Conservation (phyloP, 768 basidiomycete genomes). For the Ramaria sp. region DNA sequence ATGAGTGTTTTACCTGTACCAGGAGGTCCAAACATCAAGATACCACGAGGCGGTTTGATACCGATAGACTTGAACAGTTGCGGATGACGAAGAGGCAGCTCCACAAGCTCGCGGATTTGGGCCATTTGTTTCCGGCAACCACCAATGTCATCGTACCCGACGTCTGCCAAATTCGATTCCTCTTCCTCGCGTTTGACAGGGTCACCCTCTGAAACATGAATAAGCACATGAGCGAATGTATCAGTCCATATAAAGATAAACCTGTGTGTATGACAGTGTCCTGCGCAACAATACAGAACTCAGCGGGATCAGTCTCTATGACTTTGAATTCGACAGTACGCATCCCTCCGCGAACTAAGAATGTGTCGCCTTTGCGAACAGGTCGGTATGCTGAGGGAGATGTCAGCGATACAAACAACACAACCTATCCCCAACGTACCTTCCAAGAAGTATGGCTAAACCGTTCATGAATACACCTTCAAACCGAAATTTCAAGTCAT, state of each 20-base stretch:
- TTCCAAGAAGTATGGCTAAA: slow-evolving; percentile 92
- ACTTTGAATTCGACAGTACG: slow-evolving; percentile 99
- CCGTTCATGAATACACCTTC: background rate
- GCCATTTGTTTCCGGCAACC: slow-evolving; percentile 99
- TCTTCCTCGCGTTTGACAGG: slow-evolving; percentile 98
- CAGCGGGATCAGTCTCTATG: slow-evolving; percentile 94
- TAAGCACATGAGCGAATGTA: background rate
- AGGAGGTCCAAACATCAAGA: slow-evolving; percentile 96
- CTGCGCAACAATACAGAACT: slow-evolving; percentile 98
- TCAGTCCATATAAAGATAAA: slow-evolving; percentile 18
- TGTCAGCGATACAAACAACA: too few relatives aligned
- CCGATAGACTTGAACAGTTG: slow-evolving; percentile 99
- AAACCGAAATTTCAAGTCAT: background rate
- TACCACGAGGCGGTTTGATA: slow-evolving; percentile 99
- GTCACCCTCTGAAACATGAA: slow-evolving; percentile 68
- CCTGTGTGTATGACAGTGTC: slow-evolving; percentile 96
- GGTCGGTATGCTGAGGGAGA: slow-evolving; percentile 67
- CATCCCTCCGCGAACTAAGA: slow-evolving; percentile 98
- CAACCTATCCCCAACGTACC: slow-evolving; percentile 31
- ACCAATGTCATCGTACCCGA: slow-evolving; percentile 98
- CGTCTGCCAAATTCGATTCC: slow-evolving; percentile 90
- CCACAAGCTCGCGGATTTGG: slow-evolving; percentile 97
- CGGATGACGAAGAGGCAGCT: slow-evolving; percentile 94
- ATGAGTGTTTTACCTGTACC: slow-evolving; percentile 99
- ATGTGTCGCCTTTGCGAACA: slow-evolving; percentile 95